Base-by-base conservation (phyloP, 192 early-diverging fungal genomes). In the Fimicolochytrium jonesii region DNA sequence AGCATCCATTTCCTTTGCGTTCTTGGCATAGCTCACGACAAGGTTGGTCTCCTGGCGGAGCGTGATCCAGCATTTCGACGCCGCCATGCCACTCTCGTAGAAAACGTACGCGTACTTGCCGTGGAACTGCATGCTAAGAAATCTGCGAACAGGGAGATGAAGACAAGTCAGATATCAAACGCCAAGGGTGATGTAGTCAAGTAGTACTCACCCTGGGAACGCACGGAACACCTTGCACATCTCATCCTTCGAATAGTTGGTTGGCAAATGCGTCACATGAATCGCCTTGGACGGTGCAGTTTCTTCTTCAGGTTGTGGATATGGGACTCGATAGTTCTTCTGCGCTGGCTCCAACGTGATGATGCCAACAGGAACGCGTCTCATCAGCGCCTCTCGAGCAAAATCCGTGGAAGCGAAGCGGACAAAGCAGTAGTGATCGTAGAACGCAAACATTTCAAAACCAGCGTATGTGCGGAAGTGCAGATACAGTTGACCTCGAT, bases 21-120 rank as follows among this genome's bases (percentile, higher is more conserved):
- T 66, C 42, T 70, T 70, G 35, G 69, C 69, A 29, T 56, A 70
- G 34, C 62, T 70, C 23, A 70, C 63, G 11, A 70, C 69, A n/a
- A 70, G 51, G 46, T 70, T 70, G 45, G 69, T 70, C 53, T 70
- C 56, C 22, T 23, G 15, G 13, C 69, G 55, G 22, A 70, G 37
- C 23, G 26, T 34, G 20, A 13, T 17, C 42, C 69, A 42, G 34
- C 59, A 66, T 6, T 18, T 52, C 26, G 46, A 15, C 3, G 69
- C 61, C n/a, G 42, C 10, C 11, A 25, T 30, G 23, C 61, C 69
- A 9, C 20, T 34, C 30, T 66, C 69, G 43, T 59, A 70, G 43
- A 62, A 70, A 4, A 56, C 61, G 57, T 70, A 70, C 9, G 63
- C 69, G 44, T 70, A 70, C 58, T 70, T 70, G 20, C 69, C 69